Evolutionary conservation across 1,139 yeast species (phyloP).

Genomic region (Sugiyamaella japonica): DNA sequence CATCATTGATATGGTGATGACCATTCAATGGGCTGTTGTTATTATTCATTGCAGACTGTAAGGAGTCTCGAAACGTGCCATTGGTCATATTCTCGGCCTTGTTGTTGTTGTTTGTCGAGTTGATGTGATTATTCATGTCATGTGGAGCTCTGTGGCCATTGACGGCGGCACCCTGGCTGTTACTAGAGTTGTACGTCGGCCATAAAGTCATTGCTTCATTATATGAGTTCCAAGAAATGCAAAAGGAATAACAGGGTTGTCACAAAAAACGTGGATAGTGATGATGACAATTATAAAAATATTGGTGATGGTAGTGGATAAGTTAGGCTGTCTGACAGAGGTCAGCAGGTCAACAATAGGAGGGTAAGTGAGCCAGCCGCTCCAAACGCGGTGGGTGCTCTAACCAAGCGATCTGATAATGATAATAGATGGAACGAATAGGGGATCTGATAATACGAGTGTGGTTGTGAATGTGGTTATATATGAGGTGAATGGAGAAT

Average conservation of each 20-base stretch:
- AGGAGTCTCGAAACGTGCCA: background rate
- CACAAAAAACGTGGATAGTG: no score
- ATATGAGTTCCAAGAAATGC: background rate
- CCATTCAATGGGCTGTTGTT: background rate
- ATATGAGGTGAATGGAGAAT: no score
- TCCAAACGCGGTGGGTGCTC: background rate
- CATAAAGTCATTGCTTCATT: conserved; percentile 15
- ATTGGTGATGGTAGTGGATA: no score
- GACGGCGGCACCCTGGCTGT: background rate
- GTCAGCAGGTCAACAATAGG: no score
- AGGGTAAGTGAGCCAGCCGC: background rate
- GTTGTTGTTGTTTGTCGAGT: background rate
- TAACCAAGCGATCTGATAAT: no score
- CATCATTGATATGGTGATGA: background rate
- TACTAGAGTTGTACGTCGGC: conserved; percentile 7
- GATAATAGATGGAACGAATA: no score
- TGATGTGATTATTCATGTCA: background rate
- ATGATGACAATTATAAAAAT: no score
- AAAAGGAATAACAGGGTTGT: background rate
- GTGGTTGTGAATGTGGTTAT: no score
- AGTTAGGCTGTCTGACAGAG: no score
- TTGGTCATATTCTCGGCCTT: conserved; percentile 3
- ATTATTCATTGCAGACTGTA: background rate
- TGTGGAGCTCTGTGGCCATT: conserved; percentile 8
- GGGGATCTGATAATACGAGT: no score